Base-by-base conservation (phyloP, 2,329 filamentous ascomycete species). In the Colletotrichum kahawae region DNA sequence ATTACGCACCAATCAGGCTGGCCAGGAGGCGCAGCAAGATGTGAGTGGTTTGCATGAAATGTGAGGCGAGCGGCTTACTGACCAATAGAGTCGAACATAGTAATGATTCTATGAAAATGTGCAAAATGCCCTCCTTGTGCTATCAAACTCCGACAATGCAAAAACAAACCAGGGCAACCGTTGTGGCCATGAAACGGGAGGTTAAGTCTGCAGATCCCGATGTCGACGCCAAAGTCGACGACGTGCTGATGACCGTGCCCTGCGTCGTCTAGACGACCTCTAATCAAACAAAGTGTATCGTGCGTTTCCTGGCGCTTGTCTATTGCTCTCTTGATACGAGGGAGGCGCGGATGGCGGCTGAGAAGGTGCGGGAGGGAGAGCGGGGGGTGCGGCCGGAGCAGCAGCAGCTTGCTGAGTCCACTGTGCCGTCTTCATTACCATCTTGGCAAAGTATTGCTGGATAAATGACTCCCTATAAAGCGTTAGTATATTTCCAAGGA, bases 361-460 rank as follows among this genome's bases (percentile, higher is more conserved):
- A 27, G 69, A 70, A 7, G 71, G 65, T 4, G 71, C 51, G 2
- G 59, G 51, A 16, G 74, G 59, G 18, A 76, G 74, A 66, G 71
- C 70, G 27, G 65, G 57, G 8, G 60, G 43, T n/a, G 68, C 18
- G 6, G 68, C 14, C 2, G 57, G 64, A 12, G 68, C 21, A 12
- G 31, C 29, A 12, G 60, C 43, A 14, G 24, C 33, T 48, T 74
- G 70, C 34, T 75, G 70, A n/a, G 75, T 76, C 85, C 85, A 87
- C 66, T 81, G 77, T 14, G 84, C 82, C 34, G 90, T 85, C 83
- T 90, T 92, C 38, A 84, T 80, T 80, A 94, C 89, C 88, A 96
- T 92, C 81, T 91, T 92, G 24, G 89, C 85, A 82, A 96, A 95
- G 83, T 95, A 96, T 80, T 94, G 90, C 75, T 94, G 91, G 68